These are phyloP conservation scores for Oldenlandia corymbosa DNA, from an alignment of 257 asterid genomes.

Conservation along the genomic window DNA sequence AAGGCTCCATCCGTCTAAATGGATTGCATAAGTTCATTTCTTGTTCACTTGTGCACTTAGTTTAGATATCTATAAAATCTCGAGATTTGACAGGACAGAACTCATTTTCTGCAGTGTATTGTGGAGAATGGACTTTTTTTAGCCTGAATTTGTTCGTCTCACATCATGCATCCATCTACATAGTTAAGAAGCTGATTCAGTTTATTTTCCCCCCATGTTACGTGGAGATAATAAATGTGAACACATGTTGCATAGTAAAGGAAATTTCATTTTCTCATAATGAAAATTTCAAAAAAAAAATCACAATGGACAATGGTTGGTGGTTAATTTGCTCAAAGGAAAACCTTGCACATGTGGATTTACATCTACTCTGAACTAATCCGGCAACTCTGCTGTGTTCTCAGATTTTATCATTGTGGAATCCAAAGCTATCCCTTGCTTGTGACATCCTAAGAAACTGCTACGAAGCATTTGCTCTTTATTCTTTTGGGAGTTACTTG, in stretches of 20 bases:
- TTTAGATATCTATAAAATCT: neutral
- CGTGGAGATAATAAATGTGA: neutral
- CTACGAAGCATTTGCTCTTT: constrained; percentile 93
- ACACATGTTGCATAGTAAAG: neutral
- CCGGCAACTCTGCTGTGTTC: constrained; percentile 9
- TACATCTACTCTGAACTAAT: neutral
- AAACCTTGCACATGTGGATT: neutral
- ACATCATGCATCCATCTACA: neutral
- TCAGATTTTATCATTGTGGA: constrained; percentile 81
- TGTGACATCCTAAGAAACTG: constrained; percentile 90
- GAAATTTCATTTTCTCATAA: neutral
- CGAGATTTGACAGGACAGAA: neutral
- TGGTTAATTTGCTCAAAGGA: neutral
- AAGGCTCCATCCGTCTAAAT: constrained; percentile 23
- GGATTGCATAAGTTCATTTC: neutral
- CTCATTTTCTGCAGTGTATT: neutral
- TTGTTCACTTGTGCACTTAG: neutral
- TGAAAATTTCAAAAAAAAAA: too few species aligned
- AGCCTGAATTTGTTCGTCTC: neutral
- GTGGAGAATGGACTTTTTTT: neutral
- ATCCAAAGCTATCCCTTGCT: constrained; percentile 60
- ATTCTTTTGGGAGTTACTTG: constrained; percentile 96
- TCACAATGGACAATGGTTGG: neutral
- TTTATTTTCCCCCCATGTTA: neutral
- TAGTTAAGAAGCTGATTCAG: neutral